Evolutionary conservation across 495 filamentous ascomycete genomes (phyloP).

Genomic region (Podospora pseudoanserina): DNA sequence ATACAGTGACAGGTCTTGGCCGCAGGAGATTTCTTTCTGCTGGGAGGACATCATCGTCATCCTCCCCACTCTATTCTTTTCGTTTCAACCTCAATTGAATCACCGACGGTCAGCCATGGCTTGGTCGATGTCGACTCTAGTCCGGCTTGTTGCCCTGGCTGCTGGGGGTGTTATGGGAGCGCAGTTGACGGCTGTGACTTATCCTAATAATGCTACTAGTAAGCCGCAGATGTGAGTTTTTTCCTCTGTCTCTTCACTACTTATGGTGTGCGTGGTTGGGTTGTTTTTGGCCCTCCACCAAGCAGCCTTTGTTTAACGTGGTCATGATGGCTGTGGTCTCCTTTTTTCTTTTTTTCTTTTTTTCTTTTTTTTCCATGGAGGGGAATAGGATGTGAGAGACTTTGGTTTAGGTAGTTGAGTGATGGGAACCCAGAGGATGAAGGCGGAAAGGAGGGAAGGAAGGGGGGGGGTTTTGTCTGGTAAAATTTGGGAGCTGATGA

Average conservation of each 20-base stretch:
- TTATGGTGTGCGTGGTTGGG: too few species aligned
- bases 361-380: neutral
- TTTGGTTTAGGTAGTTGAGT: neutral
- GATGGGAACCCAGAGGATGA: too few species aligned
- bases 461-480: too few species aligned
- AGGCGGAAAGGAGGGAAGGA: too few species aligned
- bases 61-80: too few species aligned
- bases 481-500: neutral
- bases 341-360: neutral
- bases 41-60: neutral
- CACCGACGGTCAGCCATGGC: too few species aligned
- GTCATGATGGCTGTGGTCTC: neutral
- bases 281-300: too few species aligned
- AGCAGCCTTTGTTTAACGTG: too few species aligned
- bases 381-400: neutral
- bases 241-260: too few species aligned
- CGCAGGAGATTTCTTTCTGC: neutral
- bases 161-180: slow-evolving; percentile 17
- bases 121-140: neutral
- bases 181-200: slow-evolving; percentile 36
- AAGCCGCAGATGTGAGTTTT: slow-evolving; percentile 37
- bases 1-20: neutral
- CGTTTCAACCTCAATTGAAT: too few species aligned
- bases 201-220: slow-evolving; percentile 40
- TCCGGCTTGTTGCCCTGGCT: neutral